A percentile compares a stretch with the other conserved stretches of the same genome.
phyloP scores from a whole-genome alignment of 768 basidiomycete genomes.

The Termitomyces sp. region DNA sequence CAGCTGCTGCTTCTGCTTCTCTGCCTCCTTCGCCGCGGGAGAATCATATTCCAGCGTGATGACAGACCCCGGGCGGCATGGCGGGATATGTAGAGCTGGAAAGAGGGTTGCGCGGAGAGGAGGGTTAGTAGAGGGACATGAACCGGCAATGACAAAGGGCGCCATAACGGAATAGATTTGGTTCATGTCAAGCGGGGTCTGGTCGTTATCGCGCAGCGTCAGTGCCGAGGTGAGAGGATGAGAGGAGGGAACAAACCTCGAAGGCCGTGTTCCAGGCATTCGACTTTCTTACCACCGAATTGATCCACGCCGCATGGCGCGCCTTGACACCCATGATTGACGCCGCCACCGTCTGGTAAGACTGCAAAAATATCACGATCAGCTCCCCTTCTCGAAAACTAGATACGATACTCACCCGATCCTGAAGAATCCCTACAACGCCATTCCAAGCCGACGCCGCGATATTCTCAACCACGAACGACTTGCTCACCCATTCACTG shows the following conservation, averaged over 20 bases:
- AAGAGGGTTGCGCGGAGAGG: slow-evolving; percentile 43
- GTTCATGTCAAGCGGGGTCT: slow-evolving; percentile 37
- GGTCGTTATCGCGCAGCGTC: too few species aligned
- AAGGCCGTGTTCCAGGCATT: slow-evolving; percentile 23
- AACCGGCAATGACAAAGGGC: slow-evolving; percentile 36
- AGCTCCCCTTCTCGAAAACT: background rate
- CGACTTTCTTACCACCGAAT: slow-evolving; percentile 34
- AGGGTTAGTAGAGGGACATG: slow-evolving; percentile 47
- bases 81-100: slow-evolving; percentile 34
- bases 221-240: too few species aligned
- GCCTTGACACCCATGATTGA: too few species aligned
- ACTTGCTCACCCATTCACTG: slow-evolving; percentile 43
- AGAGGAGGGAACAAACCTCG: slow-evolving; percentile 34
- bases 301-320: slow-evolving; percentile 62
- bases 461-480: slow-evolving; percentile 53
- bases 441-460: slow-evolving; percentile 58
- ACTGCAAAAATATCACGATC: slow-evolving; percentile 16
- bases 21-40: slow-evolving; percentile 4
- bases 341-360: slow-evolving; percentile 48
- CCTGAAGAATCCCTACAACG: slow-evolving; percentile 30
- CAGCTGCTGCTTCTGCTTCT: slow-evolving; percentile 18
- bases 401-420: background rate
- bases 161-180: slow-evolving; percentile 38
- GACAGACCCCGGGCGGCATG: slow-evolving; percentile 7
- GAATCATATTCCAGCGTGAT: slow-evolving; percentile 22